phyloP scores from a whole-genome alignment of 2,329 filamentous ascomycete species.

The Pyrenochaeta sp. region DNA sequence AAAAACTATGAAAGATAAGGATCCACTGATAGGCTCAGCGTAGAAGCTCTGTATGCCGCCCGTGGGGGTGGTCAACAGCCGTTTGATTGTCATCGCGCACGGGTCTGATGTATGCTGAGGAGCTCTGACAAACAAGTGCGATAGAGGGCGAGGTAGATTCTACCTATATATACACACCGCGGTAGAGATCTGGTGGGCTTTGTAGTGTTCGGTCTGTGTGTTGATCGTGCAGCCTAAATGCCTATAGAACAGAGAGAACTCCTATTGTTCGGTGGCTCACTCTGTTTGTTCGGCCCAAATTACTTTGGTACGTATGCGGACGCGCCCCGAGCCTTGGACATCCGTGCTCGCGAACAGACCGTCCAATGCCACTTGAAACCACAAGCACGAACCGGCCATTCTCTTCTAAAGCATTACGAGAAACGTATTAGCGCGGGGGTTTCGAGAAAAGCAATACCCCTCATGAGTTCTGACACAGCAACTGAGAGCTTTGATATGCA shows the following conservation, averaged over 20 bases:
- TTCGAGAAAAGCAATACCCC: constrained; percentile 34
- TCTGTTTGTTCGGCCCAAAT: constrained; percentile 3
- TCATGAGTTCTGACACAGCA: constrained; percentile 13
- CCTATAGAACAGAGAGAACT: not conserved
- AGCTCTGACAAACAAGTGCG: not conserved
- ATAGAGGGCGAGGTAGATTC: not conserved
- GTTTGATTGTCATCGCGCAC: constrained; percentile 3
- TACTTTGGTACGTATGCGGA: constrained; percentile 34
- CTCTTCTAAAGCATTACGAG: constrained; percentile 44
- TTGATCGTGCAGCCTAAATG: not conserved
- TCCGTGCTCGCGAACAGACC: constrained; percentile 30
- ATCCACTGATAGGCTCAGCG: not conserved
- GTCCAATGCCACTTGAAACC: constrained; percentile 38
- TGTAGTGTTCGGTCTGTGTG: not conserved
- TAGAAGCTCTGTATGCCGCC: not conserved
- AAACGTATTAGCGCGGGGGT: constrained; percentile 48
- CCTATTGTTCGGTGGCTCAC: not conserved
- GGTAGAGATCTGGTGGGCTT: not conserved
- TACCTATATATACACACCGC: not conserved
- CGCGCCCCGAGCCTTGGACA: constrained; percentile 37
- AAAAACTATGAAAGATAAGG: constrained; percentile 1
- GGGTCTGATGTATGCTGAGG: not conserved
- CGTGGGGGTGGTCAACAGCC: constrained; percentile 13
- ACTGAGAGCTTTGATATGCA: constrained; percentile 12
- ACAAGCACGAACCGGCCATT: constrained; percentile 32